Conservation (phyloP, 169 alveolate species). For the Neospora caninum region DNA sequence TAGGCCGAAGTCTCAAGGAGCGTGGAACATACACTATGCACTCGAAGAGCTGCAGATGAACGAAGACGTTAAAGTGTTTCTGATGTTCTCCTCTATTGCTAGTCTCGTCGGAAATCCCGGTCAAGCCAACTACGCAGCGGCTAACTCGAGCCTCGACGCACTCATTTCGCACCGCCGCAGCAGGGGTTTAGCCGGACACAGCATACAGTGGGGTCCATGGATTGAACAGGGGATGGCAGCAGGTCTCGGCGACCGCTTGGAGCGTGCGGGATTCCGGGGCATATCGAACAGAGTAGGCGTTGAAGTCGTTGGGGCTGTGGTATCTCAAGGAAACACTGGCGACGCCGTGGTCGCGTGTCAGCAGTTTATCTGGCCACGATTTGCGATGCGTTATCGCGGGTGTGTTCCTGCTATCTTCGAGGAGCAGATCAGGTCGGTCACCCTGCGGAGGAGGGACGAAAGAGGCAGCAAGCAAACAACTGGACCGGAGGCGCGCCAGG, state of each 20-base stretch:
- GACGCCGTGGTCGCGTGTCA: background rate
- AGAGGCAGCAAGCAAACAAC: background rate
- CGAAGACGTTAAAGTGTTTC: constrained; percentile 58
- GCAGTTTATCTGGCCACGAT: background rate
- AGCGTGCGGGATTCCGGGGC: constrained; percentile 74
- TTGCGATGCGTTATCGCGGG: background rate
- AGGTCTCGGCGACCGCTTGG: constrained; percentile 64
- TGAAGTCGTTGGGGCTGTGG: background rate
- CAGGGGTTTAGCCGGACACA: constrained; percentile 63
- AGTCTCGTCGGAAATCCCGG: constrained; percentile 76
- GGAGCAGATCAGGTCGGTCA: background rate
- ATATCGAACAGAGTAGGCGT: constrained; percentile 71
- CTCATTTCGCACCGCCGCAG: constrained; percentile 59
- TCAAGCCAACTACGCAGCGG: constrained; percentile 76
- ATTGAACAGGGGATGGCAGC: constrained; percentile 74
- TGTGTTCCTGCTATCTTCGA: background rate
- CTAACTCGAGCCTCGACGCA: constrained; percentile 71
- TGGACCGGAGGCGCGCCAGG: background rate
- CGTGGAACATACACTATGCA: constrained; percentile 70
- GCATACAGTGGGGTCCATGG: constrained; percentile 79
- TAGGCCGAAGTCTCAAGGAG: constrained; percentile 74
- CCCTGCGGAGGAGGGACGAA: background rate
- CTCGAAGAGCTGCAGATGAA: constrained; percentile 8
- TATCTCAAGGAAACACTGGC: background rate
- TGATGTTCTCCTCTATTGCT: constrained; percentile 76